Base-by-base conservation (phyloP, 176 grass and related monocot genomes). In the Canna indica region DNA sequence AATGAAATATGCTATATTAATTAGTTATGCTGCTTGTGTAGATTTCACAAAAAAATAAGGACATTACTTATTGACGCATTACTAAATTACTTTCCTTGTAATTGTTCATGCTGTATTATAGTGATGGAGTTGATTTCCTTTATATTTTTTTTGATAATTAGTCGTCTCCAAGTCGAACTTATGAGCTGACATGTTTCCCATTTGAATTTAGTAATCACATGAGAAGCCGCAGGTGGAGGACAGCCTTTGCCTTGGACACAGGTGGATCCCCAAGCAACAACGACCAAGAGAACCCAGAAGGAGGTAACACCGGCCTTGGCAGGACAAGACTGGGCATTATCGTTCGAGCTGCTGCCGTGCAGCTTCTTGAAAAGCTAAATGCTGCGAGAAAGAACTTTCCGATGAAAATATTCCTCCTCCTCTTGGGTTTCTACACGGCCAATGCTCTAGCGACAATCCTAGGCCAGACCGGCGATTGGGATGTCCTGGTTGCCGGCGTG, bases 401-500 rank as follows among this genome's bases (percentile, higher is more conserved):
- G 1, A 90, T 77, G 67, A 92, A 97, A 77, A 90, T 90, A 81
- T 97, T 97, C 76, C 88, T 97, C 2, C 71, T 97, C 50, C 86
- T 97, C 36, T 36, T 97, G 59, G 94, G 94, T 30, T 97, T 97
- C 76, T 97, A 97, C 74, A 97, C 88, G 0, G 88, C 94, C 47
- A 97, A 97, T 35, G 94, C 94, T 60, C 71, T 97, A 30, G 88
- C 88, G 30, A 97, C 94, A 29, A 92, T 97, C 77, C 77, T 92
- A 50, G 94, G 94, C 67, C 94, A 97, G 45, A 97, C 88, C 10
- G 94, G 94, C 38, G 94, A 97, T 60, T 97, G 94, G 94, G 94
- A 97, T 77, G 94, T 97, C 70, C 82, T 97, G 81, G 88, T 97
- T 62, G 94, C 94, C 71, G 94, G 88, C 41, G 59, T 92, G 35